Base-by-base conservation (phyloP, 2,329 filamentous ascomycete species). In the Colletotrichum cordylinicola region DNA sequence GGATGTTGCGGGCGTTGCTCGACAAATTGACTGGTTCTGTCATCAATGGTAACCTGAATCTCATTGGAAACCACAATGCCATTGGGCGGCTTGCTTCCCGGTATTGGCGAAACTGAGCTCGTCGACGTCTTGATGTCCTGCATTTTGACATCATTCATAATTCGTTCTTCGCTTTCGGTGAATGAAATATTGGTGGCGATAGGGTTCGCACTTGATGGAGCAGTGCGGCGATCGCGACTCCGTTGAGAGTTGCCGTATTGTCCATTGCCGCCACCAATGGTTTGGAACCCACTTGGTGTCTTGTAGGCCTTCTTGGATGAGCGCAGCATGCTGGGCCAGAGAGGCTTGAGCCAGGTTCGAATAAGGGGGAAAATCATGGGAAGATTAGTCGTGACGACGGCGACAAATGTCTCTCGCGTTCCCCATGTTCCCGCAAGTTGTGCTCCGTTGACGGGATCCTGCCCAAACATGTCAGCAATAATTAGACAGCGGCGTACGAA, bases 351-450 rank as follows among this genome's bases (percentile, higher is more conserved):
- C 83, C 85, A 86, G 60, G 76, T 78, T 77, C 86, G 85, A 69
- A 89, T 72, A 2, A 89, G 81, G 9, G 88, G 86, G 80, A 88
- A 88, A 69, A 88, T 82, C 82, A 87, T 84, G 6, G 84, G 86
- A 3, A 87, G 80, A 78, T 87, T 87, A 9, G 86, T 87, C 1
- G 84, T 86, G 61, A 87, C 80, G 43, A 86, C 82, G 5, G 86
- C 86, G 29, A 87, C 84, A 64, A 88, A 88, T 7, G 85, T 85
- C 62, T 88, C 87, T 12, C 86, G 83, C 8, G 85, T 82, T 7
- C 84, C 86, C 86, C 86, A 88, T 3, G 83, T 83, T 4, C 85
- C 86, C 8, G 86, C 85, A 6, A 86, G 80, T 29, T 84, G 82
- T 2, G 86, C 83, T 15, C 86, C 85, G 55, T 87, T 84, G 16